A percentile compares a stretch with the other conserved stretches of the same genome.
phyloP scores from a whole-genome alignment of 1,284 basidiomycete genomes.

The Schizophyllum amplum region DNA sequence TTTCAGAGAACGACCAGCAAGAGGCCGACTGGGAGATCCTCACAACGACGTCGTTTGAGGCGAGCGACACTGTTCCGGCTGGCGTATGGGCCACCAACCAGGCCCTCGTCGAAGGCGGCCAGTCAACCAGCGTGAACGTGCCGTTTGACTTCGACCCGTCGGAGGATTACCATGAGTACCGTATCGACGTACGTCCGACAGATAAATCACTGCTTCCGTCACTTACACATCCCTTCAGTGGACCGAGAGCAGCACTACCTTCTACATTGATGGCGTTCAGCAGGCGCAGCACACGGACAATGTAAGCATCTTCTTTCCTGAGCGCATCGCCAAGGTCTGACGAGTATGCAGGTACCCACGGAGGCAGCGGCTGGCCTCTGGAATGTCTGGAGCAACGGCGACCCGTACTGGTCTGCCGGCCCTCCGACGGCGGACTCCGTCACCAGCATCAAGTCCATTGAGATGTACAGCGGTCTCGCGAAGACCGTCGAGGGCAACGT shows the following conservation, averaged over 20 bases:
- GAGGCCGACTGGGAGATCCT: conserved; percentile 26
- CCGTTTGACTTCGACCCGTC: conserved; percentile 25
- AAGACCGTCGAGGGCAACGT: too few species aligned
- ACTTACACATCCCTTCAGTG: conserved; percentile 16
- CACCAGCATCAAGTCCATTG: conserved; percentile 26
- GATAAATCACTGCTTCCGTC: not conserved
- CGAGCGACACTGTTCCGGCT: conserved; percentile 19
- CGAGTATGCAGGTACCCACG: conserved; percentile 19
- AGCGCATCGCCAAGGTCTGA: not conserved
- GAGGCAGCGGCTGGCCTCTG: conserved; percentile 21
- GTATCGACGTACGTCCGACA: conserved; percentile 22
- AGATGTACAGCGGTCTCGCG: conserved; percentile 20
- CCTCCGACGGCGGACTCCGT: conserved; percentile 24
- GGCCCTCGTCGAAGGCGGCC: conserved; percentile 15
- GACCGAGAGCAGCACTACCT: conserved; percentile 20
- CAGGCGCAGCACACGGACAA: conserved; percentile 21
- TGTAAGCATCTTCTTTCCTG: conserved; percentile 13
- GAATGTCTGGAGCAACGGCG: conserved; percentile 27
- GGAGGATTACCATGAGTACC: conserved; percentile 25
- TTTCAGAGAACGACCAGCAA: conserved; percentile 20
- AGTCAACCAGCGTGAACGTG: conserved; percentile 16
- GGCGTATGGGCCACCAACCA: conserved; percentile 31
- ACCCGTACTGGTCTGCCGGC: conserved; percentile 25
- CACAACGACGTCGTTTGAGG: conserved; percentile 21
- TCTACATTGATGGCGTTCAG: conserved; percentile 25